Percentiles rank a stretch among this genome's conserved stretches.
These are phyloP conservation scores for Teratosphaeriaceae sp. DNA, from an alignment of 2,329 filamentous ascomycete genomes.

Conservation along the genomic window DNA sequence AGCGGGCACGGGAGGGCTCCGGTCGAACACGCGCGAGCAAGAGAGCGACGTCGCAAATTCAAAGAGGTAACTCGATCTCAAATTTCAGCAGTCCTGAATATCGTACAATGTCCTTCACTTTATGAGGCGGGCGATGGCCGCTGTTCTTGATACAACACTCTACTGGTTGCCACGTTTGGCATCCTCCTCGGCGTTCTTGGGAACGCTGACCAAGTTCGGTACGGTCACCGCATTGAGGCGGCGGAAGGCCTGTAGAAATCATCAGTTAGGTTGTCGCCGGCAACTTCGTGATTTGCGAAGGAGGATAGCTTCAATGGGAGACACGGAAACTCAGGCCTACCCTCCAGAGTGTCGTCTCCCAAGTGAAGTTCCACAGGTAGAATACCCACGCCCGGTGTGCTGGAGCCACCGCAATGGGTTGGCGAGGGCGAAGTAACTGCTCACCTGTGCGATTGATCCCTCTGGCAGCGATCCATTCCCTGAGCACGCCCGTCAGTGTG, in stretches of 20 bases:
- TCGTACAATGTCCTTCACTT: neutral
- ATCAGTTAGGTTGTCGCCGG: conserved; percentile 1
- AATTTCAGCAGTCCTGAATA: too few species aligned
- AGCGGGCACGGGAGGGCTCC: too few species aligned
- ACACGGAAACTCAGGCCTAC: conserved; percentile 26
- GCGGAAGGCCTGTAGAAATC: conserved; percentile 41
- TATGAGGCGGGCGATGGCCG: neutral
- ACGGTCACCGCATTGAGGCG: conserved; percentile 47
- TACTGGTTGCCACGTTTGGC: conserved; percentile 40
- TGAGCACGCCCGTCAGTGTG: neutral
- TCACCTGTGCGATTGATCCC: conserved; percentile 44
- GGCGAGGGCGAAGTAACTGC: conserved; percentile 29
- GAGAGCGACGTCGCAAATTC: too few species aligned
- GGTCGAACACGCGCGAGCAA: too few species aligned
- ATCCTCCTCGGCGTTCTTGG: conserved; percentile 49
- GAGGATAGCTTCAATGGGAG: too few species aligned
- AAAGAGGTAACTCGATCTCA: too few species aligned
- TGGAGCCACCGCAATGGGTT: conserved; percentile 34
- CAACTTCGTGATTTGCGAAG: too few species aligned
- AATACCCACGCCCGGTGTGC: conserved; percentile 32
- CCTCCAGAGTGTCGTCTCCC: conserved; percentile 35
- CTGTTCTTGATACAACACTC: neutral
- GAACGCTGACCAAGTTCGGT: conserved; percentile 46
- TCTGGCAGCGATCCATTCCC: conserved; percentile 45
- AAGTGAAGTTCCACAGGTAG: conserved; percentile 34